phyloP scores from a whole-genome alignment of 441 rosid genomes.

The Melastoma candidum region DNA sequence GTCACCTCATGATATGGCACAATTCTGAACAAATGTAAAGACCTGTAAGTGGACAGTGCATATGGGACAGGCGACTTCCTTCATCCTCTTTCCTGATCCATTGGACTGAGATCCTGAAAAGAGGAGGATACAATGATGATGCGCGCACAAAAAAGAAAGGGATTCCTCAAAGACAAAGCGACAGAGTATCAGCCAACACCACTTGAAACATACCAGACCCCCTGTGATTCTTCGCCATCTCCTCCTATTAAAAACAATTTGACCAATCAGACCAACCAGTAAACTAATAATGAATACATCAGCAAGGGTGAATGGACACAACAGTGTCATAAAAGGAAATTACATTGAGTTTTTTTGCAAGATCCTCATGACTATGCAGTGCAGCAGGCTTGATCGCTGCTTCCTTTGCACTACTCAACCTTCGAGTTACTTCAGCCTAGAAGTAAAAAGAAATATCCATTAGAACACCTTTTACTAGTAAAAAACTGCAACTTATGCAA shows the following conservation, averaged over 20 bases:
- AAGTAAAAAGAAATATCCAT: constrained; percentile 2
- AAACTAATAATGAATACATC: neutral
- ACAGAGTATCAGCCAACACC: no score
- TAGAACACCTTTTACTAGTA: neutral
- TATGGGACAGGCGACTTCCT: constrained; percentile 94
- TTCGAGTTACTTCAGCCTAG: constrained; percentile 93
- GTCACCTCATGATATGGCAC: neutral
- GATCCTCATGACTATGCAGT: constrained; percentile 81
- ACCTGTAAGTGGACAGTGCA: constrained; percentile 99
- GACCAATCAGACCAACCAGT: constrained; percentile 9
- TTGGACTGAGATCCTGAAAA: constrained; percentile 54
- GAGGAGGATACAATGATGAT: constrained; percentile 1
- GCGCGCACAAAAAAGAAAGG: neutral
- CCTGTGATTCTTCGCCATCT: constrained; percentile 87
- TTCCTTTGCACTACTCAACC: constrained; percentile 81
- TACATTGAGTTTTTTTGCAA: constrained; percentile 94
- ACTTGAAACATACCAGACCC: constrained; percentile 42
- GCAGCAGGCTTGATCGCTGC: constrained; percentile 51
- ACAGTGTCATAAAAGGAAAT: neutral
- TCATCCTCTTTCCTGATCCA: constrained; percentile 75
- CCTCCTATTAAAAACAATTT: constrained; percentile 56
- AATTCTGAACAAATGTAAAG: constrained; percentile 9
- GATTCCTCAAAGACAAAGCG: no score
- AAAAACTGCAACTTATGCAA: neutral
- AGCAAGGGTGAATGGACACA: no score